Percentiles rank a stretch among this genome's conserved stretches.
Conservation (phyloP, 306 rosid species). For the Lathyrus oleraceus region DNA sequence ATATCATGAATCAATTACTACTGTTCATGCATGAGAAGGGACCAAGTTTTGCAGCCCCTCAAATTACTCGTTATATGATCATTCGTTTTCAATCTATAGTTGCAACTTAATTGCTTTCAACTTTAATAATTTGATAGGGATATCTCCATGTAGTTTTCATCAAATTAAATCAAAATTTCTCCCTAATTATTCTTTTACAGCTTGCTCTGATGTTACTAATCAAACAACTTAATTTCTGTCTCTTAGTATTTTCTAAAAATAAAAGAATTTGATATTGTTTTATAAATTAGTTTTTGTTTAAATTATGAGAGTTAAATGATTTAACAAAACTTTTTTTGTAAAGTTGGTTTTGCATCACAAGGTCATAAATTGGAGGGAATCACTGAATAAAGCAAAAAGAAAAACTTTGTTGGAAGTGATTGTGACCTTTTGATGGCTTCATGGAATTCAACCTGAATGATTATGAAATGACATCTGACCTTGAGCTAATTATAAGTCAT, state of each 20-base stretch:
- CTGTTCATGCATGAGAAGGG: conserved; percentile 20
- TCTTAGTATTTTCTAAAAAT: background rate
- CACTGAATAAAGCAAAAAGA: conserved; percentile 38
- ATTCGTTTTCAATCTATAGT: conserved; percentile 36
- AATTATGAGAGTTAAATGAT: too few species aligned
- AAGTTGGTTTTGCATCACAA: conserved; percentile 25
- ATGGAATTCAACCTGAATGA: conserved; percentile 41
- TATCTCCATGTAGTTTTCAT: conserved; percentile 30
- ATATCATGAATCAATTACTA: conserved; percentile 16
- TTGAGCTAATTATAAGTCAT: conserved; percentile 36
- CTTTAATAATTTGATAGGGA: conserved; percentile 31
- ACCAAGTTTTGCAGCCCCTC: conserved; percentile 29
- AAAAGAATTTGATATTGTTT: background rate
- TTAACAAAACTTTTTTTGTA: too few species aligned
- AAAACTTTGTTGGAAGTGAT: conserved; percentile 47
- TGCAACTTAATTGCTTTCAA: conserved; percentile 28
- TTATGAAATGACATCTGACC: conserved; percentile 33
- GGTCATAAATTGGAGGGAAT: conserved; percentile 37
- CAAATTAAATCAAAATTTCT: conserved; percentile 15
- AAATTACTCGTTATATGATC: conserved; percentile 29
- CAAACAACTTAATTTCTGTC: background rate
- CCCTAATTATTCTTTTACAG: conserved; percentile 33
- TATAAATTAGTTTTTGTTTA: too few species aligned
- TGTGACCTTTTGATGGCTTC: conserved; percentile 46
- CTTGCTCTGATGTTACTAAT: conserved; percentile 32